A percentile compares a stretch with the other conserved stretches of the same genome.
phyloP scores from a whole-genome alignment of 2,329 filamentous ascomycete genomes.

The Sodiomyces alkalinus region DNA sequence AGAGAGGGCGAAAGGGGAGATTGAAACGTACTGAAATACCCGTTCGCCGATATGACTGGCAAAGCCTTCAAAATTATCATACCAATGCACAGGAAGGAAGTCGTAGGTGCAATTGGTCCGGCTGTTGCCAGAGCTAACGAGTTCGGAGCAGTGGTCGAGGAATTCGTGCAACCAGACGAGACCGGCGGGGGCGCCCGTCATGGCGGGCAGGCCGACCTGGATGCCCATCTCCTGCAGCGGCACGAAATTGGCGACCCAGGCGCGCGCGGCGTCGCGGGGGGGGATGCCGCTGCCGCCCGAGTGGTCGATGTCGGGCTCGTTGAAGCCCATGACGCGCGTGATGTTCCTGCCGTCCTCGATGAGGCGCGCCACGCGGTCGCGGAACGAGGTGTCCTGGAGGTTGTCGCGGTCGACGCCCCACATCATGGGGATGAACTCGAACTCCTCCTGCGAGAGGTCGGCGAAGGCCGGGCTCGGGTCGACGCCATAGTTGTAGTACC shows the following conservation, averaged over 20 bases:
- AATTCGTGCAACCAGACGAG: constrained; percentile 45
- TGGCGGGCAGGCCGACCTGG: constrained; percentile 54
- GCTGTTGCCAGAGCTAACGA: constrained; percentile 29
- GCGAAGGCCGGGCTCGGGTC: constrained; percentile 38
- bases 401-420: constrained; percentile 43
- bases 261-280: constrained; percentile 44
- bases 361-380: constrained; percentile 38
- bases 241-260: constrained; percentile 58
- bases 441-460: constrained; percentile 31
- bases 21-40: constrained; percentile 22
- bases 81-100: constrained; percentile 52
- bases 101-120: constrained; percentile 43
- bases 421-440: constrained; percentile 72
- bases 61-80: constrained; percentile 53
- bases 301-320: constrained; percentile 53
- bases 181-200: constrained; percentile 45
- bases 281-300: constrained; percentile 49
- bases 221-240: constrained; percentile 50
- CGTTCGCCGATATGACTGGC: constrained; percentile 51
- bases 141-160: constrained; percentile 37
- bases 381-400: constrained; percentile 41
- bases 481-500: constrained; percentile 72
- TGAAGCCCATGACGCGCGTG: constrained; percentile 57
- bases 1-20: too few species aligned
- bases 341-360: constrained; percentile 41